A percentile compares a stretch with the other conserved stretches of the same genome.
Evolutionary conservation across 2,329 filamentous ascomycete genomes (phyloP).

Genomic region (Cytospora leucostoma): DNA sequence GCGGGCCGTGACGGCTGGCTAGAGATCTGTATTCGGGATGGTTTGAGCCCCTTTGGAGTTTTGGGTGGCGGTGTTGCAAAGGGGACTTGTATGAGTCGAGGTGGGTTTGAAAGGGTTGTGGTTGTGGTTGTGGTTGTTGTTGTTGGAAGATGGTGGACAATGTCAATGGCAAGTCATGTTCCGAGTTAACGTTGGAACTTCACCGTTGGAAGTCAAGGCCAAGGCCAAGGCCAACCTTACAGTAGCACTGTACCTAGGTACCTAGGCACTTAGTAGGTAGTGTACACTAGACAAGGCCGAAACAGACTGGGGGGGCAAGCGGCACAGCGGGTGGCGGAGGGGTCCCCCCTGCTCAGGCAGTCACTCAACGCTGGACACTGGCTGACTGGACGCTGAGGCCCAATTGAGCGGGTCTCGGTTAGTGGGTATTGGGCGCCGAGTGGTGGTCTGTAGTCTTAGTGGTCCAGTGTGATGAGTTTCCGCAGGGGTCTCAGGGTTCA

Average conservation of each 20-base stretch:
- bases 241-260: too few species aligned
- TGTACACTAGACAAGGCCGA: too few species aligned
- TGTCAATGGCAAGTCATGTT: neutral
- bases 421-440: neutral
- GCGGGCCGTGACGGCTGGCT: neutral
- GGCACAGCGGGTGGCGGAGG: constrained; percentile 1
- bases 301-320: neutral
- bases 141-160: neutral
- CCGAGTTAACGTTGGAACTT: too few species aligned
- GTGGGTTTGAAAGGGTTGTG: neutral
- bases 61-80: neutral
- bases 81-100: constrained; percentile 2
- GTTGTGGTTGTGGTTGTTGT: neutral
- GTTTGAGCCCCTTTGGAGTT: neutral
- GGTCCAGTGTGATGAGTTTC: constrained; percentile 16
- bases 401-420: neutral
- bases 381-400: neutral
- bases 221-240: too few species aligned
- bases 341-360: constrained; percentile 1
- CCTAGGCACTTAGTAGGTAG: too few species aligned
- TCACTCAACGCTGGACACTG: neutral
- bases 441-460: neutral
- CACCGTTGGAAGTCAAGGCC: too few species aligned
- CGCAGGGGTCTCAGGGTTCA: constrained; percentile 15
- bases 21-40: neutral